A percentile compares a stretch with the other conserved stretches of the same genome.
phyloP scores from a whole-genome alignment of 2,329 filamentous ascomycete species.

The Verticillium albo-atrum region DNA sequence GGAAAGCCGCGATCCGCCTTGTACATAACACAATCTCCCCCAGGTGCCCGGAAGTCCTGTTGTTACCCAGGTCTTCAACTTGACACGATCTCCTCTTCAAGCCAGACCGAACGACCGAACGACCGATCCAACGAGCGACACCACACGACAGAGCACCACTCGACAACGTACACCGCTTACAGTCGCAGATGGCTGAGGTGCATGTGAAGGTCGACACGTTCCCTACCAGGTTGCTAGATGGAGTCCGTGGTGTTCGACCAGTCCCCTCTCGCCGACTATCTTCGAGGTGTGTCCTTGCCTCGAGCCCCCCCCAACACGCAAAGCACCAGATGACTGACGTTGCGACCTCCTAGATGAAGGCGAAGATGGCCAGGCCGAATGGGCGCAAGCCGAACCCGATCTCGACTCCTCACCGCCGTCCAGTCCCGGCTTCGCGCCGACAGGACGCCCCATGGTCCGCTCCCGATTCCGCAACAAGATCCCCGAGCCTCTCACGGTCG shows the following conservation, averaged over 20 bases:
- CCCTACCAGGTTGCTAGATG: slow-evolving; percentile 45
- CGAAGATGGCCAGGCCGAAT: slow-evolving; percentile 40
- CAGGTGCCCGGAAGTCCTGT: neutral
- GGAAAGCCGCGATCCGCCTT: neutral
- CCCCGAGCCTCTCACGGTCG: slow-evolving; percentile 38
- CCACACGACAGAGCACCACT: neutral
- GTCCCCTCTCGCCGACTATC: slow-evolving; percentile 82
- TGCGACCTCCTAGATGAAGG: slow-evolving; percentile 38
- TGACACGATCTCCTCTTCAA: neutral
- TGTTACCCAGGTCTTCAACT: neutral
- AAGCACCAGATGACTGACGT: slow-evolving; percentile 11
- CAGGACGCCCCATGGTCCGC: slow-evolving; percentile 49
- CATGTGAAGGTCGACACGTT: slow-evolving; percentile 8
- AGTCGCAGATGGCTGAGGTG: slow-evolving; percentile 12
- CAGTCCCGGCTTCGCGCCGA: slow-evolving; percentile 52
- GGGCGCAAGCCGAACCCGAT: slow-evolving; percentile 36
- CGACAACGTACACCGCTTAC: neutral
- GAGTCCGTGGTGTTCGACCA: slow-evolving; percentile 84
- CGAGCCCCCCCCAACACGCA: neutral
- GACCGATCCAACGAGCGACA: neutral
- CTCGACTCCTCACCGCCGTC: slow-evolving; percentile 40
- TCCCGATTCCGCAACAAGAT: slow-evolving; percentile 47
- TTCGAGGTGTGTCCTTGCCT: slow-evolving; percentile 63
- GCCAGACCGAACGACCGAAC: neutral
- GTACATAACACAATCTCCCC: slow-evolving; percentile 1